phyloP scores from a whole-genome alignment of 345 rosid species.

The Limnanthes douglasii region DNA sequence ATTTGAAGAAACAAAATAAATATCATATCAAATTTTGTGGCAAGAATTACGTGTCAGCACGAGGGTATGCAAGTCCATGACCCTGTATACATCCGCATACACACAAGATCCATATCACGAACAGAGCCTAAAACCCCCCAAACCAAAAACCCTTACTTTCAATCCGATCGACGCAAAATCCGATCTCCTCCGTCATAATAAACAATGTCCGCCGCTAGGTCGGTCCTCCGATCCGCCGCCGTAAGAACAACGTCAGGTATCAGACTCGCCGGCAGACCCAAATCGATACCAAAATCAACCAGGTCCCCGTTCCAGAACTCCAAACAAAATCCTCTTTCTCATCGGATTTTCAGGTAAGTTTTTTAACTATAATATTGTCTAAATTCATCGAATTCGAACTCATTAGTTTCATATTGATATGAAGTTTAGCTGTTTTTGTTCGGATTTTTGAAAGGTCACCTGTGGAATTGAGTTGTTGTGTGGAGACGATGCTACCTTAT shows the following conservation, averaged over 20 bases:
- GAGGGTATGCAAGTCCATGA: too few species aligned
- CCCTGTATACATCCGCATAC: too few species aligned
- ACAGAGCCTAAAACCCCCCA: too few species aligned
- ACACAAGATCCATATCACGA: too few species aligned
- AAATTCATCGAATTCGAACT: neutral
- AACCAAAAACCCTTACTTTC: neutral
- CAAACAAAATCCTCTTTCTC: slow-evolving; percentile 31
- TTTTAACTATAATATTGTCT: neutral
- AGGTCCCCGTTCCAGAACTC: slow-evolving; percentile 29
- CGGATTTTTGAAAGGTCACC: slow-evolving; percentile 35
- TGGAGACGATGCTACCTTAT: slow-evolving; percentile 68
- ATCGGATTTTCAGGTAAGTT: slow-evolving; percentile 47
- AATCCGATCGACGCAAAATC: neutral
- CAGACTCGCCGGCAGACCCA: slow-evolving; percentile 20
- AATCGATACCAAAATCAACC: slow-evolving; percentile 14
- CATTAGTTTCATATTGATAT: neutral
- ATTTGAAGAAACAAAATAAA: too few species aligned
- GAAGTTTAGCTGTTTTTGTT: neutral
- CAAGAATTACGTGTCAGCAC: too few species aligned
- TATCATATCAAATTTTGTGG: too few species aligned
- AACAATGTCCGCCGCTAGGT: slow-evolving; percentile 61
- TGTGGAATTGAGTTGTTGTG: slow-evolving; percentile 61
- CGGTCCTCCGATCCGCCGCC: slow-evolving; percentile 43
- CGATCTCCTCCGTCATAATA: neutral
- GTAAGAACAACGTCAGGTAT: slow-evolving; percentile 14